A percentile compares a stretch with the other conserved stretches of the same genome.
These are phyloP conservation scores for Flaveria floridana DNA, from an alignment of 140 eudicot species.

Conservation along the genomic window DNA sequence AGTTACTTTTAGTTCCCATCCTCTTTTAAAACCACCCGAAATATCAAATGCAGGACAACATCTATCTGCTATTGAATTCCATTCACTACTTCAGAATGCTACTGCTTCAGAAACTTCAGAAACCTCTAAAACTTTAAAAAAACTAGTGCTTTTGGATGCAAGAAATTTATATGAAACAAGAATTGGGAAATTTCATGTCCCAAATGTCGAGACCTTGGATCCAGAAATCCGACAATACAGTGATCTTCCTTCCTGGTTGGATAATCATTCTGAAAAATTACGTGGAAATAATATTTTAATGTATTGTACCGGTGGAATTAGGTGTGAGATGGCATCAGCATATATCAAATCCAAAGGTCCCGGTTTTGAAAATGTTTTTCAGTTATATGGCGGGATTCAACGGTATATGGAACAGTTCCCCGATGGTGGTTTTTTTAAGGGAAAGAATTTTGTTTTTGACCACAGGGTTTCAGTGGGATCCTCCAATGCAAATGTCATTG, in stretches of 20 bases:
- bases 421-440: constrained; percentile 88
- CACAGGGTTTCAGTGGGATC: constrained; percentile 94
- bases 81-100: constrained; percentile 61
- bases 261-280: constrained; percentile 60
- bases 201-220: constrained; percentile 77
- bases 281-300: constrained; percentile 65
- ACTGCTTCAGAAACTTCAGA: constrained; percentile 23
- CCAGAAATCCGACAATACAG: constrained; percentile 90
- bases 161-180: constrained; percentile 91
- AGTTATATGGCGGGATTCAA: constrained; percentile 94
- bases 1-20: constrained; percentile 73
- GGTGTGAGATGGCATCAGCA: constrained; percentile 98
- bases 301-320: constrained; percentile 98
- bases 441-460: constrained; percentile 92
- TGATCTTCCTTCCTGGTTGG: constrained; percentile 89
- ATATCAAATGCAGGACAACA: constrained; percentile 77
- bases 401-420: constrained; percentile 92
- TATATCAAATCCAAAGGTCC: constrained; percentile 90
- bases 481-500: constrained; percentile 45
- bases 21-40: constrained; percentile 68
- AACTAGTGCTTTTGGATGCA: constrained; percentile 73
- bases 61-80: constrained; percentile 83
- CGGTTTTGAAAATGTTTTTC: constrained; percentile 96
- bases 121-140: constrained; percentile 34
- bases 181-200: constrained; percentile 74